Evolutionary conservation across 345 rosid genomes (phyloP).

Genomic region (Xanthoceras sorbifolium): DNA sequence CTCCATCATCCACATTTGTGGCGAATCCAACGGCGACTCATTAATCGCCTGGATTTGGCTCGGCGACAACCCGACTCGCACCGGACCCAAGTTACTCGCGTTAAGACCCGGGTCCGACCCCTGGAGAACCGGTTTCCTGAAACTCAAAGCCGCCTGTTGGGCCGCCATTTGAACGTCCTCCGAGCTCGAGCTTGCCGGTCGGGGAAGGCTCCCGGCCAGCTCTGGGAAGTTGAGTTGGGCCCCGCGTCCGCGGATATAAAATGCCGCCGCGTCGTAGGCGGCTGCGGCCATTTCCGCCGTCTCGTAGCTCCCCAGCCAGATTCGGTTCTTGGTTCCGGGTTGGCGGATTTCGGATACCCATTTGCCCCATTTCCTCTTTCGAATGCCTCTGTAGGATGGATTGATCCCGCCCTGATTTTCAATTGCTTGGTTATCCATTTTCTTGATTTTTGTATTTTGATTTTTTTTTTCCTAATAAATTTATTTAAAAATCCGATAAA

Average conservation of each 20-base stretch:
- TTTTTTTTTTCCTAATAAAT: neutral
- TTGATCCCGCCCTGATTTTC: neutral
- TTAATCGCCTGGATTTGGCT: conserved; percentile 85
- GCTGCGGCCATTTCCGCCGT: conserved; percentile 92
- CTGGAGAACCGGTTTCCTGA: conserved; percentile 24
- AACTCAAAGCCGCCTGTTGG: conserved; percentile 54
- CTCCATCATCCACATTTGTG: conserved; percentile 75
- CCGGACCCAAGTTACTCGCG: conserved; percentile 29
- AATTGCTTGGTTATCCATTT: conserved; percentile 23
- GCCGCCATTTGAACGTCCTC: conserved; percentile 79
- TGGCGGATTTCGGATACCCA: conserved; percentile 97
- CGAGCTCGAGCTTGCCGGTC: conserved; percentile 52
- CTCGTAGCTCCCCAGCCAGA: conserved; percentile 92
- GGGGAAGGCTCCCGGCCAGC: conserved; percentile 39
- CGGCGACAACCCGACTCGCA: conserved; percentile 58
- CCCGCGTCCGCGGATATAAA: conserved; percentile 60
- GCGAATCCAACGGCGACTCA: conserved; percentile 78
- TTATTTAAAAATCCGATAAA: neutral
- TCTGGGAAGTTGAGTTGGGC: conserved; percentile 79
- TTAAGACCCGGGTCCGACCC: conserved; percentile 5
- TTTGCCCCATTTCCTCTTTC: conserved; percentile 91
- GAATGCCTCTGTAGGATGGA: conserved; percentile 62
- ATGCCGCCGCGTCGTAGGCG: conserved; percentile 83
- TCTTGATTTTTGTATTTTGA: neutral
- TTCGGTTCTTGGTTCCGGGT: conserved; percentile 76